A percentile compares a stretch with the other conserved stretches of the same genome.
Conservation (phyloP, 2,329 filamentous ascomycete species). For the Xylariaceae sp. region DNA sequence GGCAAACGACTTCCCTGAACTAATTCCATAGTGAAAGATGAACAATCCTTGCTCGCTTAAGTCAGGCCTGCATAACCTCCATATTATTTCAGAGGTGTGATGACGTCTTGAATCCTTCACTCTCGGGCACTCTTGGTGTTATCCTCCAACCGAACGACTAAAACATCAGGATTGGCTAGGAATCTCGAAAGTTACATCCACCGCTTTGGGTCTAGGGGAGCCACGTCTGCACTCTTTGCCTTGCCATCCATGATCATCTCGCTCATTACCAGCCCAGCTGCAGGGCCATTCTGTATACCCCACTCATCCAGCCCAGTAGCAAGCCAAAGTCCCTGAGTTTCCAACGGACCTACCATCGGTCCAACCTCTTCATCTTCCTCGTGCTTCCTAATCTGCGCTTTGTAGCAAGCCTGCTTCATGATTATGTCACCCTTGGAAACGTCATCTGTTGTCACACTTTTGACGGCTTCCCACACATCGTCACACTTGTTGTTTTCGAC, state of each 20-base stretch:
- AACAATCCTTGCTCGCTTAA: too few species aligned
- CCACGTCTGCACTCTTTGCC: not conserved
- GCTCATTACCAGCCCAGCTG: not conserved
- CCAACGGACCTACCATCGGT: not conserved
- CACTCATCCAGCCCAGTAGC: not conserved
- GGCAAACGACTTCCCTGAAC: too few species aligned
- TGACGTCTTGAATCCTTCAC: too few species aligned
- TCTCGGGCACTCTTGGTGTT: too few species aligned
- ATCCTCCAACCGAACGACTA: too few species aligned
- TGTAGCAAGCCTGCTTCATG: not conserved
- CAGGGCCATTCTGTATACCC: not conserved
- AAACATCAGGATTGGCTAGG: too few species aligned
- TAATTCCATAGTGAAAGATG: too few species aligned
- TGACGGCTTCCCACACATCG: not conserved
- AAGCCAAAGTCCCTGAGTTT: not conserved
- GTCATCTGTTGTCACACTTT: not conserved
- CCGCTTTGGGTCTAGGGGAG: not conserved
- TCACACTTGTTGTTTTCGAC: not conserved
- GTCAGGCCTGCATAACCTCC: too few species aligned
- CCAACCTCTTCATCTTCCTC: not conserved
- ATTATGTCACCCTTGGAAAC: not conserved
- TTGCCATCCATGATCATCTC: not conserved
- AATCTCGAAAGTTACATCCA: too few species aligned
- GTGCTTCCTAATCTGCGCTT: not conserved
- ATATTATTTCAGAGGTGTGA: too few species aligned